Evolutionary conservation across 2,329 filamentous ascomycete species (phyloP), one percentile per base, ranked within the genome.

Genomic region (Coniochaeta sp.): DNA sequence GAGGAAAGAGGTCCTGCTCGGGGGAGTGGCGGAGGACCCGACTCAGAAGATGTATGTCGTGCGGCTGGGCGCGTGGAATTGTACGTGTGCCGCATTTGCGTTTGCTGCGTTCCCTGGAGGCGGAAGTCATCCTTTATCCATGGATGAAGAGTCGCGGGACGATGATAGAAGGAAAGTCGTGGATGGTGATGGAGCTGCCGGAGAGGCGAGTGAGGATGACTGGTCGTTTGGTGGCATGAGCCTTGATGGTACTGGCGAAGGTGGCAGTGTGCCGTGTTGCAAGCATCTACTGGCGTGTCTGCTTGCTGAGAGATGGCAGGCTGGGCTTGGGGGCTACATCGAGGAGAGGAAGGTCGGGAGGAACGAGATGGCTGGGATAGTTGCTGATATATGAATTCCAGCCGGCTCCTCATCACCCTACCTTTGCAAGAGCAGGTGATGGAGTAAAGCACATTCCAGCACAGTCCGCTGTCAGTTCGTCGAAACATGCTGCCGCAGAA

Each of bases 201-300:
- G 32, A 10, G 9, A 38, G 26, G 54, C n/a, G 4, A 17, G 16
- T 1, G 58, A 62, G 24, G 42, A n/a, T 55, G 59, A 58, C 19
- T 34, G 28, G 30, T 28, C 30, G 64, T 84, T 85, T 65, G 84
- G 85, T 0, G 84, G 84, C 0, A 57, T 81, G 58, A 78, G 76
- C 60, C 56, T 74, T 2, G 75, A 78, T 60, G 70, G 72, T 1
- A 47, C 61, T 6, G 67, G 66, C 3, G 69, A 68, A 3, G 66
- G 63, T 0, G 69, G 65, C 38, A 69, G 74, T 40, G 75, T 81
- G 61, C 82, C 85, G 66, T 90, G 74, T 59, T 99, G 93, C 72
- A 97, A 97, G 75, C 93, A 99, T 73, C 74, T 98, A 5, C 81
- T 98, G 17, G 93, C 93, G 1, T 96, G 90, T 71, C 74, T 93